Evolutionary conservation across 2,329 filamentous ascomycete genomes (phyloP), one percentile per base, ranked within the genome.

Genomic region (Aspergillus awamori): DNA sequence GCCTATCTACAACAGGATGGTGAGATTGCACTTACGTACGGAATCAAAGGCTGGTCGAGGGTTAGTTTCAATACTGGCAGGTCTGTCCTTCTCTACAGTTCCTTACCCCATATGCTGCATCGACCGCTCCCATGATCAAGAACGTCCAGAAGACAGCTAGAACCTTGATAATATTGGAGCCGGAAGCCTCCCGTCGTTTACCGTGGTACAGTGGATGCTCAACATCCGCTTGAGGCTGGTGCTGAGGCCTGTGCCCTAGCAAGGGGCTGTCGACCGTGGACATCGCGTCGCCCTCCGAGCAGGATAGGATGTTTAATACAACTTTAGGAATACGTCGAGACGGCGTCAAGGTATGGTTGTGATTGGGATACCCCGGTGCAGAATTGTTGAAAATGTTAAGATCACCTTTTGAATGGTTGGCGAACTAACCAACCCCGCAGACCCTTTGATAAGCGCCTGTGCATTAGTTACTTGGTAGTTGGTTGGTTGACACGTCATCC

Each of bases 101-200:
- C 75, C 82, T 77, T 72, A 84, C 83, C 63, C 85, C 85, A 57
- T 86, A 86, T 10, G 83, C 83, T 2, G 83, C 81, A 72, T 87
- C 85, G 58, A 86, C 87, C 8, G 83, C 80, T 0, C 86, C 86
- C 70, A 86, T 83, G 1, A 85, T 81, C 5, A 85, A 68, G 62
- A 89, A 85, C 6, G 81, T 82, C 77, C 81, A 86, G 72, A 87
- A 87, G 0, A 83, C 82, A 0, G 86, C 80, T 2, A 78, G 73
- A 1, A 86, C 76, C 8, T 82, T 80, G 63, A 77, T 76, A 2
- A 80, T 74, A 60, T 85, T 87, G 2, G 73, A 72, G 11, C 73
- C 79, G 49, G 84, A 80, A 64, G 78, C 74, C 65, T 82, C 86
- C 85, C 78, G 84, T 36, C 58, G 54, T 22, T 66, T 43, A 43